A percentile compares a stretch with the other conserved stretches of the same genome.
Conservation (phyloP, 2,329 filamentous ascomycete species). For the Waltergamsia citrina region DNA sequence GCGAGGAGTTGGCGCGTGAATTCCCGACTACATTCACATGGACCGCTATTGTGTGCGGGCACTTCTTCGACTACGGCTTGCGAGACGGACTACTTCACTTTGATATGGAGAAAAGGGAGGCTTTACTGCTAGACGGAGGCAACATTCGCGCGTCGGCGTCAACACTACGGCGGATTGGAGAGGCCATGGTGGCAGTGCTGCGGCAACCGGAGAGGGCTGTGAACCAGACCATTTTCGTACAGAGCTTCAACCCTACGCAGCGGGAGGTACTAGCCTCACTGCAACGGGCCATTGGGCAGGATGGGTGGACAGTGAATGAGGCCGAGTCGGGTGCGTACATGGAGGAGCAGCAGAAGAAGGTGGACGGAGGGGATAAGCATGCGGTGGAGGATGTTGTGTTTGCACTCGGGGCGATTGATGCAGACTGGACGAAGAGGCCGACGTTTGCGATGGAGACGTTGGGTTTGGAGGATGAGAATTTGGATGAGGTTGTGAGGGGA, state of each 20-base stretch:
- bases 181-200: constrained; percentile 39
- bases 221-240: constrained; percentile 38
- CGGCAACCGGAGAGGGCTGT: constrained; percentile 37
- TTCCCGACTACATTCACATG: constrained; percentile 38
- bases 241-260: constrained; percentile 37
- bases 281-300: constrained; percentile 37
- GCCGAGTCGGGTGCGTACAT: constrained; percentile 30
- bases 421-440: constrained; percentile 34
- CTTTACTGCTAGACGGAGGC: constrained; percentile 42
- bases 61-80: constrained; percentile 41
- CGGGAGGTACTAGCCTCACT: constrained; percentile 33
- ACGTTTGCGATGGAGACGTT: constrained; percentile 38
- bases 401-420: constrained; percentile 35
- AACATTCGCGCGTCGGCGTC: constrained; percentile 36
- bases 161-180: constrained; percentile 36
- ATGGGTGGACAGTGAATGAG: constrained; percentile 19
- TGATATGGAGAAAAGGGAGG: constrained; percentile 29
- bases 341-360: constrained; percentile 18
- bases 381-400: constrained; percentile 39
- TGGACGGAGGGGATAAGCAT: constrained; percentile 24
- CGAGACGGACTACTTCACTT: constrained; percentile 26
- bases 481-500: constrained; percentile 28
- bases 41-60: constrained; percentile 32
- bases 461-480: constrained; percentile 33
- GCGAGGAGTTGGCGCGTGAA: constrained; percentile 16